These are phyloP conservation scores for Populus hybrid DNA, from an alignment of 441 rosid species.

Conservation along the genomic window DNA sequence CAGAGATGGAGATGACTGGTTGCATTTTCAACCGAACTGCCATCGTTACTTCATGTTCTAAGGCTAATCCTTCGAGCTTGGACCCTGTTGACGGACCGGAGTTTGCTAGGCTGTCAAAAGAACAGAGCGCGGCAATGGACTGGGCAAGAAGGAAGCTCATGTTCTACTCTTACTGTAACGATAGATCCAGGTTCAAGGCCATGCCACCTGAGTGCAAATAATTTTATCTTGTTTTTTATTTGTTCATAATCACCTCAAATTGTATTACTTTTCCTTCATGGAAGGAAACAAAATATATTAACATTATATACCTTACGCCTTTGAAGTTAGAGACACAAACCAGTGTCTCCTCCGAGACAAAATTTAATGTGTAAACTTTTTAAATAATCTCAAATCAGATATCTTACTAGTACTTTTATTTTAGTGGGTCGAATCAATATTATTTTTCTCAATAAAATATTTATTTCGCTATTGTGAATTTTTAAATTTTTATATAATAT, in stretches of 20 bases:
- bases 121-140: constrained; percentile 63
- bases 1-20: constrained; percentile 54
- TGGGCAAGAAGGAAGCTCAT: constrained; percentile 89
- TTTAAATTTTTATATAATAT: too few species aligned
- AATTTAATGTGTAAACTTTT: too few species aligned
- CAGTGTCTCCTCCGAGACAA: background rate
- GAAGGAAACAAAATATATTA: background rate
- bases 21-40: constrained; percentile 38
- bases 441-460: too few species aligned
- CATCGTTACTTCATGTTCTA: constrained; percentile 37
- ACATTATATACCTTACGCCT: background rate
- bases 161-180: constrained; percentile 88
- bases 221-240: background rate
- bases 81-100: constrained; percentile 74
- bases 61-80: constrained; percentile 42
- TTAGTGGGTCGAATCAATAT: too few species aligned
- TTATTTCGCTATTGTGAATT: too few species aligned
- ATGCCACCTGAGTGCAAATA: constrained; percentile 72
- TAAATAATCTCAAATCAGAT: too few species aligned
- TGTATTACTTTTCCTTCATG: background rate
- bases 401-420: too few species aligned
- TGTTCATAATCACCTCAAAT: background rate
- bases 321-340: background rate
- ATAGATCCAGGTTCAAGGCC: constrained; percentile 59
- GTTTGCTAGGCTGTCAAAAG: constrained; percentile 51